A percentile compares a stretch with the other conserved stretches of the same genome.
phyloP scores from a whole-genome alignment of 129 eudicot species.

The Arctium lappa region DNA sequence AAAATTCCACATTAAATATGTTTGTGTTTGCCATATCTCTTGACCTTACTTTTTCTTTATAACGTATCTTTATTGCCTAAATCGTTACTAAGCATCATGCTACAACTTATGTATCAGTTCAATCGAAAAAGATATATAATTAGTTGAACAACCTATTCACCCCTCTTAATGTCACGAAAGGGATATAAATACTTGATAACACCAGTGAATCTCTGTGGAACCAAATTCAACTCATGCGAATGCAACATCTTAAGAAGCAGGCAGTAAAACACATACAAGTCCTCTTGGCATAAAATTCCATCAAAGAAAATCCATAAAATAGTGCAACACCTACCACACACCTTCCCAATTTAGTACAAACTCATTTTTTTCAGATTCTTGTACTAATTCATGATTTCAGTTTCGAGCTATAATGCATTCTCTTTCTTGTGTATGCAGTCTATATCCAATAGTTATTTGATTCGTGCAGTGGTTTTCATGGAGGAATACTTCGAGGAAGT shows the following conservation, averaged over 20 bases:
- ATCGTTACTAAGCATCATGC: background rate
- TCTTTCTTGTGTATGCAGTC: background rate
- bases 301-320: conserved; percentile 6
- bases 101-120: background rate
- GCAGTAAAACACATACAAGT: background rate
- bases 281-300: background rate
- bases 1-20: background rate
- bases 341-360: background rate
- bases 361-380: background rate
- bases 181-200: background rate
- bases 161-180: background rate
- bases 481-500: background rate
- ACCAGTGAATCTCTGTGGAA: background rate
- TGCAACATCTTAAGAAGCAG: conserved; percentile 2
- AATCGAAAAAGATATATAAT: background rate
- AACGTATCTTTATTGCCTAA: background rate
- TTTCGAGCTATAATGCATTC: background rate
- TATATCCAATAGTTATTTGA: background rate
- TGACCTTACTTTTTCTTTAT: background rate
- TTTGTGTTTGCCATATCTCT: background rate
- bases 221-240: background rate
- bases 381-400: background rate
- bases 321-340: background rate
- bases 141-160: background rate
- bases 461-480: background rate